Base-by-base conservation (phyloP, 148 eudicot species). In the Cornus suecica region DNA sequence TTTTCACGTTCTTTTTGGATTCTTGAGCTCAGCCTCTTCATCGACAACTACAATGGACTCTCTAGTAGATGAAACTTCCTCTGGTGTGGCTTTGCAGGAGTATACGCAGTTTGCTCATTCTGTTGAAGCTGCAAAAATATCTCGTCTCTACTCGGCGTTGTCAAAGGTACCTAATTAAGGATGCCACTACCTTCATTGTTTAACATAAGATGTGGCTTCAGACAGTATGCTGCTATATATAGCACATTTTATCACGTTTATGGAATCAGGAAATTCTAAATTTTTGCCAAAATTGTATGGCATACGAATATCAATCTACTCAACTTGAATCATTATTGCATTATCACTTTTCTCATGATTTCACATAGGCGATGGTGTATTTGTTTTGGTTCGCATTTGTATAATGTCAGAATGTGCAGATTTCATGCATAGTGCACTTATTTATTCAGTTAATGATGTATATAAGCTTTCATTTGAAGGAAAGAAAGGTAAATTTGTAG, bases 1-100 rank as follows among this genome's bases (percentile, higher is more conserved):
- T 70, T 82, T 95, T 41, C 84, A 81, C 69, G 78, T 75, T 70
- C 89, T 95, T 66, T 91, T 87, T 86, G 91, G 90, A 68, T 87
- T 71, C 77, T 71, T 84, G 73, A 80, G 84, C 76, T 75, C 75
- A 54, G 15, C 3, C 15, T 48, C 15, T 0, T 48, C 79, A 31
- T 79, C 80, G 30, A 80, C 74, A 77, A 71, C 77, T 70, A 77
- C 76, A 27, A 56, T 45, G 74, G 78, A 63, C 62, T 74, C 83
- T 72, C 73, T 65, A 64, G 76, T 78, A 75, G 81, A 68, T 30
- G 78, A 77, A 58, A 52, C 65, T 70, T 77, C 70, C 70, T 79
- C 77, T 68, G 69, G 66, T 65, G 74, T 26, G 77, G 51, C 81
- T 58, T 74, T 77, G 77, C 72, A 54, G 62, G 79, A 68, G 70